Evolutionary conservation across 768 basidiomycete genomes (phyloP), one percentile per base, ranked within the genome.

Genomic region (Tricholoma sp.): DNA sequence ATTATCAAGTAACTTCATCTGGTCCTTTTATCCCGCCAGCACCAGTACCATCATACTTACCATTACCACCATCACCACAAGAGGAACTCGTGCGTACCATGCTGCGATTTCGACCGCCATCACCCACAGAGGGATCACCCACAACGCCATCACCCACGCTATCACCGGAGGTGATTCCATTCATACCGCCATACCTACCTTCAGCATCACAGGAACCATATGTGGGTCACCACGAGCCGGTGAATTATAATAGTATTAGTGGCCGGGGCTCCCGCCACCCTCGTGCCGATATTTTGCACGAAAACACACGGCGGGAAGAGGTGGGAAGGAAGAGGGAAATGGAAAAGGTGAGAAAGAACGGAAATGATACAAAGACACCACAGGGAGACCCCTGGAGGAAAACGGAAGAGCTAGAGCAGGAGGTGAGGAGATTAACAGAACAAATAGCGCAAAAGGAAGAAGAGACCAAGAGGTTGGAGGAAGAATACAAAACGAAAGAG

Each of bases 401-500:
- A 49, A 62, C 64, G 57, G 67, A 68, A 51, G 64, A 66, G 21
- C 64, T 69, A 37, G 68, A 69, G 31, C 61, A 66, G 55, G 72
- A 72, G 46, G 59, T 73, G 18, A 61, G 59, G 12, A 60, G 62
- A 9, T 63, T 61, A 50, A 67, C 67, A 51, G 64, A 67, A 37
- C 70, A 73, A 49, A 66, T 66, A 0, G 68, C 55, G 49, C 55
- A 58, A 35, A 70, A 69, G 51, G 74, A 78, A 52, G 64, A 63
- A 19, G 74, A 74, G 35, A 58, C 59, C 2, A 53, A 56, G 57
- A 46, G 19, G 57, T 51, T 46, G 45, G 57, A 68, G 55, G 60
- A 63, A 47, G 41, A 65, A 61, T 63, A 31, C 61, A 63, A n/a
- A 54, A 61, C 58, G 47, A 63, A 61, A 63, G 58, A 60, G 61